A percentile compares a stretch with the other conserved stretches of the same genome.
phyloP scores from a whole-genome alignment of 139 green algal species.

The Volvox reticuliferus region DNA sequence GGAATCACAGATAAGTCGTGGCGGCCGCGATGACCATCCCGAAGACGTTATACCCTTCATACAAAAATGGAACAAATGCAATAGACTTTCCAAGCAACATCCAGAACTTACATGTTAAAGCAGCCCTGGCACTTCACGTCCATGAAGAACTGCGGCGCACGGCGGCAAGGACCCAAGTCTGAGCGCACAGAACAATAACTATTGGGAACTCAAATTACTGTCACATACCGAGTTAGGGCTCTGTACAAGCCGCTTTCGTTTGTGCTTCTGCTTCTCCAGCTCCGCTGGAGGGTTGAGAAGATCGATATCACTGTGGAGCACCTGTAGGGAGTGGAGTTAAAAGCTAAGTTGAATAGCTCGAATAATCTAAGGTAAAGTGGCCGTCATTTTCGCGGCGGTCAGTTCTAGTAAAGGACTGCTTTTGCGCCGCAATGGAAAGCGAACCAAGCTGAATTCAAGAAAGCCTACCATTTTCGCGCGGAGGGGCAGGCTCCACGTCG shows the following conservation, averaged over 20 bases:
- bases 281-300: slow-evolving; percentile 96
- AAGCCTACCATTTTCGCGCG: slow-evolving; percentile 46
- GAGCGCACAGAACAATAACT: not conserved
- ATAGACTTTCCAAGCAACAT: not conserved
- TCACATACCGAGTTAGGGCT: slow-evolving; percentile 44
- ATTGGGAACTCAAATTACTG: not conserved
- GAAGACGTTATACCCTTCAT: not conserved
- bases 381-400: not conserved
- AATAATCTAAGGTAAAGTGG: not conserved
- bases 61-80: not conserved
- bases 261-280: slow-evolving; percentile 96
- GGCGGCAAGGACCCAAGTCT: slow-evolving; percentile 15
- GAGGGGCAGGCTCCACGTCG: slow-evolving; percentile 48
- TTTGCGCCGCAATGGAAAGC: slow-evolving; percentile 14
- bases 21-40: not conserved
- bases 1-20: not conserved
- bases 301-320: slow-evolving; percentile 88
- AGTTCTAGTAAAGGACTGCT: not conserved
- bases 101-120: slow-evolving; percentile 89
- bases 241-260: slow-evolving; percentile 92
- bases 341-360: not conserved
- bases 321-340: not conserved
- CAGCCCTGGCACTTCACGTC: slow-evolving; percentile 91
- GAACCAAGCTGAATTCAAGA: too few relatives aligned
- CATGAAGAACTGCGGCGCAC: slow-evolving; percentile 68